These are phyloP conservation scores for Podaxis sp. DNA, from an alignment of 768 basidiomycete genomes.

Conservation along the genomic window DNA sequence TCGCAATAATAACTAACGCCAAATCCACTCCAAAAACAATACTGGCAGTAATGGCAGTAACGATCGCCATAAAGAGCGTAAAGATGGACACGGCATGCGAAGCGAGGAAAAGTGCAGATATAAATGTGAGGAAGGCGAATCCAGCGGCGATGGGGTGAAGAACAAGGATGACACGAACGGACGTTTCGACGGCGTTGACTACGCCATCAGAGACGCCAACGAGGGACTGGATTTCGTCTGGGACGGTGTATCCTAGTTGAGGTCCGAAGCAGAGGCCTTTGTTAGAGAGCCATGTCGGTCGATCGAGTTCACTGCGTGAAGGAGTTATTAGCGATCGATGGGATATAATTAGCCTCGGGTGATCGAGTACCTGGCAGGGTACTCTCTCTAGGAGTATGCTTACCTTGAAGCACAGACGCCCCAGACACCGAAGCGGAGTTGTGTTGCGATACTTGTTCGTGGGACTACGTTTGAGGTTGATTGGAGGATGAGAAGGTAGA, in stretches of 20 bases:
- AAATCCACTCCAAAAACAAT: conserved; percentile 63
- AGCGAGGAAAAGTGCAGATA: conserved; percentile 58
- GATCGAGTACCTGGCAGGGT: background rate
- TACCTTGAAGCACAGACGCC: conserved; percentile 72
- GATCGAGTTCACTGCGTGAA: conserved; percentile 23
- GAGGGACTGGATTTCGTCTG: conserved; percentile 38
- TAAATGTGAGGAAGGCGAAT: conserved; percentile 52
- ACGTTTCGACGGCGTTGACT: conserved; percentile 46
- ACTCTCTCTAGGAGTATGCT: background rate
- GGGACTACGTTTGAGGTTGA: conserved; percentile 30
- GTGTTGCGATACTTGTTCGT: conserved; percentile 53
- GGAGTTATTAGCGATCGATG: conserved; percentile 20
- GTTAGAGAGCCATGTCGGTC: conserved; percentile 37
- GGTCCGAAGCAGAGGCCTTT: conserved; percentile 59
- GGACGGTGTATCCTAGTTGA: conserved; percentile 68
- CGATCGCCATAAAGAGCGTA: conserved; percentile 56
- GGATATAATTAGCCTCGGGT: conserved; percentile 26
- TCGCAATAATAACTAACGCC: conserved; percentile 55
- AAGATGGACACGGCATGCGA: conserved; percentile 56
- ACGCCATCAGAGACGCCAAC: conserved; percentile 46
- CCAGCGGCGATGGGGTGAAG: conserved; percentile 69
- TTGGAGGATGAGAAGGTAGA: conserved; percentile 58
- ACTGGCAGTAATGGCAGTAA: conserved; percentile 53
- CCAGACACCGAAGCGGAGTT: conserved; percentile 79
- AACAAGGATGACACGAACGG: conserved; percentile 55